Conservation (phyloP, 805 yeast species). For the Cyberlindnera subsufficiens region DNA sequence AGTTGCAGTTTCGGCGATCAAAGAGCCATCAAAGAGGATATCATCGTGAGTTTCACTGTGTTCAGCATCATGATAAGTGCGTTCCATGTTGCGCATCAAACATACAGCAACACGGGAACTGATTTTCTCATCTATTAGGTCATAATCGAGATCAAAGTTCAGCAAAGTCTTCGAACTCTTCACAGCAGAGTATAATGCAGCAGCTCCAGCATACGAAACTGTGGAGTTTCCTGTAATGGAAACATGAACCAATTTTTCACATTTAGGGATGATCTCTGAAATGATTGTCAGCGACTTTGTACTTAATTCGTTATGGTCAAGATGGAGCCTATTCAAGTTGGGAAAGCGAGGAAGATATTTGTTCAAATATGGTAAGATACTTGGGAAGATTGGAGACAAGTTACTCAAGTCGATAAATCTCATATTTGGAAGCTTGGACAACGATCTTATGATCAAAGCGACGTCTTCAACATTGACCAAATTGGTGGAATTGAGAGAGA, state of each 20-base stretch:
- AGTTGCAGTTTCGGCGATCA: constrained; percentile 70
- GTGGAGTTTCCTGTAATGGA: constrained; percentile 58
- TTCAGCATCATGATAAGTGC: constrained; percentile 29
- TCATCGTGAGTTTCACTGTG: constrained; percentile 43
- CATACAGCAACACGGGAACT: constrained; percentile 72
- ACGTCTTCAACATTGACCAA: constrained; percentile 47
- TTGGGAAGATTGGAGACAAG: constrained; percentile 62
- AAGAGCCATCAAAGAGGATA: constrained; percentile 68
- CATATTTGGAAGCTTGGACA: constrained; percentile 51
- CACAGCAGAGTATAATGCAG: constrained; percentile 66
- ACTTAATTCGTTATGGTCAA: constrained; percentile 62
- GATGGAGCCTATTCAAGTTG: constrained; percentile 56
- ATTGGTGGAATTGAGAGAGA: constrained; percentile 64
- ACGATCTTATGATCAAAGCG: constrained; percentile 39
- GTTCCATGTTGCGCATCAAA: constrained; percentile 79
- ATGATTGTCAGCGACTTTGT: constrained; percentile 51
- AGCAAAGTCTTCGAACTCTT: constrained; percentile 59
- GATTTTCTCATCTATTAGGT: constrained; percentile 51
- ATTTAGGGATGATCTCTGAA: constrained; percentile 64
- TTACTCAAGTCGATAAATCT: constrained; percentile 73
- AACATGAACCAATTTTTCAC: constrained; percentile 60
- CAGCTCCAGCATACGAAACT: constrained; percentile 54
- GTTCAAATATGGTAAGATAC: constrained; percentile 48
- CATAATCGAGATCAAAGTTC: constrained; percentile 63
- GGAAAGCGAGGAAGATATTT: constrained; percentile 65